phyloP scores from a whole-genome alignment of 805 yeast genomes.

The Nakazawaea ernobii region DNA sequence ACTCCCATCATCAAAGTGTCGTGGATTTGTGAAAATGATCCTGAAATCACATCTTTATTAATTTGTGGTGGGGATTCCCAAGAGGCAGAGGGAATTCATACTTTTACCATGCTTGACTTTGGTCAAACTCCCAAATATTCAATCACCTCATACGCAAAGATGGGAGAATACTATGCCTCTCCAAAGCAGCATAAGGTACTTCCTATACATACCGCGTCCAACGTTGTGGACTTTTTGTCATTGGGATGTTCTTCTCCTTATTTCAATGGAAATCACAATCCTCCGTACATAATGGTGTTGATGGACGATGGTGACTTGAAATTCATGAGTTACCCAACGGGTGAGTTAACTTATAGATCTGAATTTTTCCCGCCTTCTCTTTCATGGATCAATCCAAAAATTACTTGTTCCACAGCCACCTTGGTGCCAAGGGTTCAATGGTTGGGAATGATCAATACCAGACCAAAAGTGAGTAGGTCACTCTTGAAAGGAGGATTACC shows the following conservation, averaged over 20 bases:
- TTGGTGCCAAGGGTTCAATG: slow-evolving; percentile 62
- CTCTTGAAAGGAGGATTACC: slow-evolving; percentile 81
- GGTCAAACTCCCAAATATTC: slow-evolving; percentile 77
- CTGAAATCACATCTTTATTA: slow-evolving; percentile 72
- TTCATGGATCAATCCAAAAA: slow-evolving; percentile 71
- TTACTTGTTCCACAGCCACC: slow-evolving; percentile 49
- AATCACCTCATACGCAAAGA: slow-evolving; percentile 76
- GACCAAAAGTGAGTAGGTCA: slow-evolving; percentile 17
- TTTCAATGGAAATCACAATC: slow-evolving; percentile 77
- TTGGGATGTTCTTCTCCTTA: slow-evolving; percentile 65
- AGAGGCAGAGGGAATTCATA: slow-evolving; percentile 33
- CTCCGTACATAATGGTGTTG: slow-evolving; percentile 53
- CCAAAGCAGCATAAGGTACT: slow-evolving; percentile 51
- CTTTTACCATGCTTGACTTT: slow-evolving; percentile 58
- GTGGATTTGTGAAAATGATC: slow-evolving; percentile 79
- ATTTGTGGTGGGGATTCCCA: slow-evolving; percentile 64
- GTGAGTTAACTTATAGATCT: slow-evolving; percentile 44
- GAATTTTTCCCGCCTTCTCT: slow-evolving; percentile 74
- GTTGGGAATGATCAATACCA: slow-evolving; percentile 66
- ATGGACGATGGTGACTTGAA: slow-evolving; percentile 62
- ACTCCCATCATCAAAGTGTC: slow-evolving; percentile 46
- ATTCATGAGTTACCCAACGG: slow-evolving; percentile 53
- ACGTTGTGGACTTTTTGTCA: slow-evolving; percentile 42
- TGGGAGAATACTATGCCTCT: slow-evolving; percentile 68
- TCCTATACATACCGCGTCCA: slow-evolving; percentile 44